Base-by-base conservation (phyloP, 768 basidiomycete species). In the Tricholoma flavovirens region DNA sequence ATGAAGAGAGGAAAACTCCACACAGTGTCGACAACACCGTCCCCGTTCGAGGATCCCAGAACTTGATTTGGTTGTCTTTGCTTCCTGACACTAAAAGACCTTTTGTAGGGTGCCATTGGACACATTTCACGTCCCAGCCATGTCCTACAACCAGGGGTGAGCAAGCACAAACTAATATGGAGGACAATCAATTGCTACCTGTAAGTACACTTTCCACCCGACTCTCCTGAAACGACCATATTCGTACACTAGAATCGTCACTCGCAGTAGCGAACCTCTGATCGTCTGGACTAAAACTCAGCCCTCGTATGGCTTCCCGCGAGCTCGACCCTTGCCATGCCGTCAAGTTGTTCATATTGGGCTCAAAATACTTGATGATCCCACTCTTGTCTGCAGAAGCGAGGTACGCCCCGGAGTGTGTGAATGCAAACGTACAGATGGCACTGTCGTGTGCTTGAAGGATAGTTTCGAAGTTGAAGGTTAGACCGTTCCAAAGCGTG, bases 381-480 rank as follows among this genome's bases (percentile, higher is more conserved):
- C 97, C 97, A 35, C 78, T 83, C 69, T 94, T 92, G 75, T 99
- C 97, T 24, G 92, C 86, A 15, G 93, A 96, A 15, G 90, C 88
- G 50, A 99, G 83, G 71, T 91, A 98, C 14, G 87, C 78, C n/a
- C 96, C 97, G 0, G 91, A 90, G 63, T 97, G 93, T 0, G 92
- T 92, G 72, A 95, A 99, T 14, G 82, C 74, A 68, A 98, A 83
- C 0, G 93, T 81, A 36, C 95, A 93, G 55, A 99, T 90, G 36
- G 93, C 90, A 1, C 88, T 87, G 66, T 99, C 97, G 71, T 99
- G 97, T 1, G 95, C 96, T 73, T 98, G 96, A n/a, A 98, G 82
- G 62, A 99, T 98, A 0, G 96, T 97, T 71, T 99, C 97, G 66
- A 98, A 99, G 74, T 98, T 99, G 84, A 98, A 99, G 0, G 97